phyloP scores from a whole-genome alignment of 495 filamentous ascomycete genomes.

The Annulohypoxylon maeteangense region DNA sequence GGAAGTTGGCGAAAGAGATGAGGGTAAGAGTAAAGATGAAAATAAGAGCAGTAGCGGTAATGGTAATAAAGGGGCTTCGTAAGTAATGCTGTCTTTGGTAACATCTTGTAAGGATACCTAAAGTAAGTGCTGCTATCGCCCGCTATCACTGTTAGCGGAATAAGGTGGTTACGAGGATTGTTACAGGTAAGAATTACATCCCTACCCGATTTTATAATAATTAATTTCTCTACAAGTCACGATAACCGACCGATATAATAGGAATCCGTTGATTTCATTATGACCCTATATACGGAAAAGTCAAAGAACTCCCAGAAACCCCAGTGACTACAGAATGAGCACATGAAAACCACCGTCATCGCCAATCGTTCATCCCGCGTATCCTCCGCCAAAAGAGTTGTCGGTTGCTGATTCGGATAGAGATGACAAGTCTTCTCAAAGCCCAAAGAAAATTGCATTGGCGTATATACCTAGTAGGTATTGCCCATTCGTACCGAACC shows the following conservation, averaged over 20 bases:
- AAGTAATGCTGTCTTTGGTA: background rate
- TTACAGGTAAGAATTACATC: background rate
- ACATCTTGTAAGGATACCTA: background rate
- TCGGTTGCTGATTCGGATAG: background rate
- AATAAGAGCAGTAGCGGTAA: background rate
- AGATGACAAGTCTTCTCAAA: background rate
- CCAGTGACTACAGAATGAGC: no score
- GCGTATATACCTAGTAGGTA: no score
- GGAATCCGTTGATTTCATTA: background rate
- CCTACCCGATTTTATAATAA: background rate
- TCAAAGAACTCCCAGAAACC: background rate
- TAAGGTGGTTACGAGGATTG: background rate
- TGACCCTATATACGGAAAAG: background rate
- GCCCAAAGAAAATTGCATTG: no score
- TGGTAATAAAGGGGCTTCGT: conserved; percentile 20
- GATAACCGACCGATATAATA: background rate
- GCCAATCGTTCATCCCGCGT: background rate
- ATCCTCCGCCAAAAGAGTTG: background rate
- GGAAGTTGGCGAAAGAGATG: background rate
- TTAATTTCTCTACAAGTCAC: background rate
- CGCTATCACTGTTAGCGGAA: no score
- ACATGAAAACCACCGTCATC: background rate
- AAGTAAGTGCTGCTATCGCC: background rate
- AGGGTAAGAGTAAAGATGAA: background rate
- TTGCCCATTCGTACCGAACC: no score